Conservation (phyloP, 371 early-diverging fungal genomes). For the Mortierella sp. region DNA sequence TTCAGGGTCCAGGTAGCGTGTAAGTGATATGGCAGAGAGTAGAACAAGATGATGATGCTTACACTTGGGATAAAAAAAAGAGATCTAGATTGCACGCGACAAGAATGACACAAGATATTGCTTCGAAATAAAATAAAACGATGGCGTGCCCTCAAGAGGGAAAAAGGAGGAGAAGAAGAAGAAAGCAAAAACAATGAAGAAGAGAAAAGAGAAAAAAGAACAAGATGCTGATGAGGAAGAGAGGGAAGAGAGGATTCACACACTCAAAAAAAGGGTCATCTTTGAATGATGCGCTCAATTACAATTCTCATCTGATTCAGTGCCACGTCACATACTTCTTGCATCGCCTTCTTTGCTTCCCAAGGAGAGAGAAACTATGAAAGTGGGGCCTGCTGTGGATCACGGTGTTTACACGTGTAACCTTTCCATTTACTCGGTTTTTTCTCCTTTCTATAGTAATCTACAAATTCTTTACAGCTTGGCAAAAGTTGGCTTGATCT, state of each 20-base stretch:
- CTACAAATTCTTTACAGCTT: constrained; percentile 37
- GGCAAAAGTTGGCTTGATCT: constrained; percentile 52
- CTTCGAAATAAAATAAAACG: neutral
- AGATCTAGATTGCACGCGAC: constrained; percentile 23
- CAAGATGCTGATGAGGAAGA: neutral
- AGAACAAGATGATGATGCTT: neutral
- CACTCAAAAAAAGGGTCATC: no score
- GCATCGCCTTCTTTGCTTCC: no score
- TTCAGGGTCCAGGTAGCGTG: neutral
- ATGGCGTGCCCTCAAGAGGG: constrained; percentile 10
- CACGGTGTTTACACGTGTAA: no score
- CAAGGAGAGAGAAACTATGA: no score
- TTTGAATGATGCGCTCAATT: no score
- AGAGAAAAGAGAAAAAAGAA: constrained; percentile 11
- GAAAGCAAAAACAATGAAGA: constrained; percentile 7
- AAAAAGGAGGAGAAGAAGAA: constrained; percentile 7
- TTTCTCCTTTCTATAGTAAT: neutral
- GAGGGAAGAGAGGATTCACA: neutral
- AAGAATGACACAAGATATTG: neutral
- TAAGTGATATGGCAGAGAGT: neutral
- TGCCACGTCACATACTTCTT: constrained; percentile 59
- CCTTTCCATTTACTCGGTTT: neutral
- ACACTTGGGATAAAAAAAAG: neutral
- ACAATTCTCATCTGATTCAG: neutral
- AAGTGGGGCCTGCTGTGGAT: no score